phyloP scores from a whole-genome alignment of 2,329 filamentous ascomycete species.

The Aspergillus brasiliensis region DNA sequence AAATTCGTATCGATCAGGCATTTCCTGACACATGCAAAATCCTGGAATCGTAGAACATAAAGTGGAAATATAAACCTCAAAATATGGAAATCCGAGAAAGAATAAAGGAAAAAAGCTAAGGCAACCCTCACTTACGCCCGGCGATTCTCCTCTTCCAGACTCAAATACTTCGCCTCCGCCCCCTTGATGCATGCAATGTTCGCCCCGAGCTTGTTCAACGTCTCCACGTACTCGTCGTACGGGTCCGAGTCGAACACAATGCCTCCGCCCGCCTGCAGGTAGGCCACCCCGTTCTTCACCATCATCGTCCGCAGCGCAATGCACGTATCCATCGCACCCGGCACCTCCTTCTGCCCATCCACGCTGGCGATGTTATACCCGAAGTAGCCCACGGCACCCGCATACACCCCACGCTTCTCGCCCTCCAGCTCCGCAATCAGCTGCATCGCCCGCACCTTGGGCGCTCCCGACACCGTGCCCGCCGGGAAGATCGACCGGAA shows the following conservation, averaged over 20 bases:
- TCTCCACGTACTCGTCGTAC: conserved; percentile 92
- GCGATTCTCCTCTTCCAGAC: conserved; percentile 35
- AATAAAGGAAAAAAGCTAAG: background rate
- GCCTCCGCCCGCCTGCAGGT: conserved; percentile 82
- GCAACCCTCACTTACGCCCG: background rate
- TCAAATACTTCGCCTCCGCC: conserved; percentile 71
- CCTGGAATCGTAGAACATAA: background rate
- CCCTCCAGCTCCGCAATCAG: conserved; percentile 90
- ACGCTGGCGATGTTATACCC: conserved; percentile 75
- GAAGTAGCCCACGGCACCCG: conserved; percentile 95
- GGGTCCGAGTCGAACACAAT: conserved; percentile 94
- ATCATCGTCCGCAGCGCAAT: conserved; percentile 89
- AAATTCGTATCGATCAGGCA: too few species aligned
- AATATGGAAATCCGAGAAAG: background rate
- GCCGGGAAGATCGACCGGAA: conserved; percentile 97
- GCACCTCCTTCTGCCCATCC: conserved; percentile 61
- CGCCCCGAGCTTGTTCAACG: conserved; percentile 91
- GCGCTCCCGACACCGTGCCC: conserved; percentile 91
- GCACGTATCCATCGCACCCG: conserved; percentile 90
- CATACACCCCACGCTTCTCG: conserved; percentile 94
- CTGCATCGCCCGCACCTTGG: conserved; percentile 96
- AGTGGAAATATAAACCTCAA: too few species aligned
- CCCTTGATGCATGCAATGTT: conserved; percentile 86
- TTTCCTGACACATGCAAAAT: too few species aligned
- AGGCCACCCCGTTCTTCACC: conserved; percentile 85